Conservation (phyloP, 2,329 filamentous ascomycete species). For the Gnomoniopsis sp. region DNA sequence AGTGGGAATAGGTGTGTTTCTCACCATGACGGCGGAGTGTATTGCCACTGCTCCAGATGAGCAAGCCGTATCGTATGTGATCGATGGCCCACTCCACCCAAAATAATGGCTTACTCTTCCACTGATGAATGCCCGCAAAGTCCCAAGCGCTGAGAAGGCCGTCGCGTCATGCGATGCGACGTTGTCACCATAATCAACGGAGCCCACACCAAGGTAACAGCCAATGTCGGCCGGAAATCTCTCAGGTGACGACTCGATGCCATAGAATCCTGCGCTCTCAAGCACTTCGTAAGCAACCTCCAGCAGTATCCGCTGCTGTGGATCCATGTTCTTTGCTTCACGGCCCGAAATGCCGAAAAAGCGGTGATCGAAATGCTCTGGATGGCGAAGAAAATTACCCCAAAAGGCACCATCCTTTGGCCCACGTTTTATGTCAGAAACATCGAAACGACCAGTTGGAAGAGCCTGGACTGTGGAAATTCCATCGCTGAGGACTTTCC, state of each 20-base stretch:
- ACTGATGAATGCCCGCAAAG: slow-evolving; percentile 26
- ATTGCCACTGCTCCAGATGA: slow-evolving; percentile 34
- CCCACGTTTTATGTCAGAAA: not conserved
- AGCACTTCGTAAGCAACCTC: slow-evolving; percentile 31
- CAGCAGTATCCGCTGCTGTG: slow-evolving; percentile 26
- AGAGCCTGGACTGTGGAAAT: not conserved
- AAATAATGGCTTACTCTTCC: slow-evolving; percentile 38
- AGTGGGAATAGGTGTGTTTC: no score
- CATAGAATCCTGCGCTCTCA: slow-evolving; percentile 10
- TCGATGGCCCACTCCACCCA: slow-evolving; percentile 37
- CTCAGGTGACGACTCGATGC: not conserved
- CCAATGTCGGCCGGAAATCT: slow-evolving; percentile 29
- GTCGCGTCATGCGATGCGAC: slow-evolving; percentile 1
- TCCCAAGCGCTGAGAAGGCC: slow-evolving; percentile 6
- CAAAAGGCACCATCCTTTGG: not conserved
- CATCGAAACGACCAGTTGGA: not conserved
- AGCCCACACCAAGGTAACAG: slow-evolving; percentile 14
- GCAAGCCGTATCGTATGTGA: slow-evolving; percentile 38
- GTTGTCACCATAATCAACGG: slow-evolving; percentile 13
- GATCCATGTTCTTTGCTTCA: slow-evolving; percentile 27
- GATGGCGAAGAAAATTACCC: slow-evolving; percentile 11
- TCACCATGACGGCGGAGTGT: slow-evolving; percentile 26
- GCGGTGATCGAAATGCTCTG: slow-evolving; percentile 19
- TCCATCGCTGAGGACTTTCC: not conserved
- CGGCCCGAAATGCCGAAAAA: slow-evolving; percentile 24